A percentile compares a stretch with the other conserved stretches of the same genome.
These are phyloP conservation scores for Brachypodium distachyon DNA, from an alignment of 202 grass and related monocot genomes.

Conservation along the genomic window DNA sequence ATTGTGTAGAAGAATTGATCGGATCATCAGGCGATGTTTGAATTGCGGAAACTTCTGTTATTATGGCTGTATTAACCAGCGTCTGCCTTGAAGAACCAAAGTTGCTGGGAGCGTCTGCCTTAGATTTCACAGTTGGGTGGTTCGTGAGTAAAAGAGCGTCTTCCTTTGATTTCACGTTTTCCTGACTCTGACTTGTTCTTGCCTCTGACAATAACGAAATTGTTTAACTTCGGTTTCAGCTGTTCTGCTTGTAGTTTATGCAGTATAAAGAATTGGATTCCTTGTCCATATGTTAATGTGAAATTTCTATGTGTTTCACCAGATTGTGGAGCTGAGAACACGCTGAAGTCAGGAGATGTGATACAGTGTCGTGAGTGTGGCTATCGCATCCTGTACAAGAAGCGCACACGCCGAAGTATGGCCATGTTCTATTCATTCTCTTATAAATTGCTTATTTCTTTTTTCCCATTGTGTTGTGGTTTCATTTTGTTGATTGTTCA, in stretches of 20 bases:
- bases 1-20: background rate
- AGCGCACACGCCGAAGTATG: too few relatives aligned
- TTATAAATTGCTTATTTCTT: background rate
- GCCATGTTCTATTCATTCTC: constrained; percentile 18
- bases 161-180: too few relatives aligned
- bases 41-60: background rate
- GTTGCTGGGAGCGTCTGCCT: too few relatives aligned
- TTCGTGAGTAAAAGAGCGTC: too few relatives aligned
- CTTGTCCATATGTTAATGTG: background rate
- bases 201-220: background rate
- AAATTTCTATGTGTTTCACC: background rate
- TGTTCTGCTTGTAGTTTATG: background rate
- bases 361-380: too few relatives aligned
- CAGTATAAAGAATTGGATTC: background rate
- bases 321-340: too few relatives aligned
- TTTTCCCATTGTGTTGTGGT: too few relatives aligned
- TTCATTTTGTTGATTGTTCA: too few relatives aligned
- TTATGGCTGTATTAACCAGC: background rate
- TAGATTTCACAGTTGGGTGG: too few relatives aligned
- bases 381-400: too few relatives aligned
- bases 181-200: background rate
- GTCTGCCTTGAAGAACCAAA: background rate
- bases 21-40: background rate
- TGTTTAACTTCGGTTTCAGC: background rate
- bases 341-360: constrained; percentile 51